Base-by-base conservation (phyloP, 805 yeast genomes). In the Candida railenensis region DNA sequence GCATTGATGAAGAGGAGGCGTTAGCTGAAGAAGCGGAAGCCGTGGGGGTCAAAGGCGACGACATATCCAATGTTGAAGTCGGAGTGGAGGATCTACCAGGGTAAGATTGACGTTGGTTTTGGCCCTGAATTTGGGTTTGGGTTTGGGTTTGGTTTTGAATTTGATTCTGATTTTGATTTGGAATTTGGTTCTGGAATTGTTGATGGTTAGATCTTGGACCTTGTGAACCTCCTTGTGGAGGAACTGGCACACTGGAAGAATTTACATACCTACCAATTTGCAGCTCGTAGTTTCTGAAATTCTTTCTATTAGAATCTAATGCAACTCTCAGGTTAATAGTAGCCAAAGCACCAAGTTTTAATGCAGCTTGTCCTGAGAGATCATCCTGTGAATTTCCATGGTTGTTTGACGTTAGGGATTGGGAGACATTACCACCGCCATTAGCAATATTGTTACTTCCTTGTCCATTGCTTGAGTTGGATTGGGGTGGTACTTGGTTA, bases 261-360 rank as follows among this genome's bases (percentile, higher is more conserved):
- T 36, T 43, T 3, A 25, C 22, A n/a, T n/a, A 37, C 19, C 46
- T 18, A 18, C 41, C 41, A n/a, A 42, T 42, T 19, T 42, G 45
- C 32, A 34, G 45, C 32, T 42, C 45, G 32, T 34, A 42, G 30
- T 43, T 28, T 21, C 45, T 34, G 25, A 42, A 42, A 37, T 52
- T 54, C 51, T 69, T 71, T 50, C 71, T 66, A 51, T 61, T 67
- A 15, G 71, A 67, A 53, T 73, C 77, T 50, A 73, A 62, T 1
- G 75, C 77, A 34, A 73, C 81, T 19, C 87, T 62, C 5, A 78
- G 74, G 61, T 80, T 80, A 50, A 82, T 83, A 2, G 89, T 83
- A 21, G 83, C 78, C 46, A 83, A 70, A 0, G 89, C 89, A 3
- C 86, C 85, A 52, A 83, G 65, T 57, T 83, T 83, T 62, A 78